Base-by-base conservation (phyloP, 2,329 filamentous ascomycete genomes). In the Aspergillus fischeri region DNA sequence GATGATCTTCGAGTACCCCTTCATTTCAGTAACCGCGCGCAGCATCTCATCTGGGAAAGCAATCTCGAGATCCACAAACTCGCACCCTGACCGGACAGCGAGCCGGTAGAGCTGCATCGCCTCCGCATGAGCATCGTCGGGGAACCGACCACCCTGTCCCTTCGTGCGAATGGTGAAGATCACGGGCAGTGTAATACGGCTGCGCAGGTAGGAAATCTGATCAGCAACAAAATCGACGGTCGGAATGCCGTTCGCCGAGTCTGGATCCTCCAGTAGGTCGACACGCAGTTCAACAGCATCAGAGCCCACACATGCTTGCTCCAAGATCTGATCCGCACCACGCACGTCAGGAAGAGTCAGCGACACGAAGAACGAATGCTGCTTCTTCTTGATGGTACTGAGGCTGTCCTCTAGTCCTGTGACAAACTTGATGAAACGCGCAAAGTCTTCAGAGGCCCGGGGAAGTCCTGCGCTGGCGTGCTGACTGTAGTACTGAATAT, bases 241-340 rank as follows among this genome's bases (percentile, higher is more conserved):
- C 8, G 86, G 85, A 52, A 87, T 77, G 0, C 81, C 83, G 49
- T 78, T 77, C 21, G 78, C 70, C 11, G 78, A 78, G 3, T 85
- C 81, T 4, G 86, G 84, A 67, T 97, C 89, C 60, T 89, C 83
- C 17, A 99, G 82, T 45, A 99, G 79, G 75, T 99, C 94, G 3
- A 96, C 90, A n/a, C 94, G 86, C 52, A 99, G 77, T 74, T 99
- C 94, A 10, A 97, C 91, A 3, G 93, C 94, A 75, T 99, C 93
- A 7, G 90, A 89, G 4, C 94, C 94, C 44, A 95, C 86, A 11
- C 89, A 86, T 47, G 92, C 88, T 52, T 85, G 80, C 1, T 87
- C 86, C 48, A 99, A 80, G 28, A 87, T 77, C 21, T 86, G 80
- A 8, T 85, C 71, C 29, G 87, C 84, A 21, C 83, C 77, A 10